Evolutionary conservation across 2,329 filamentous ascomycete species (phyloP), one percentile per base, ranked within the genome.

Genomic region (Aspergillus neotritici): DNA sequence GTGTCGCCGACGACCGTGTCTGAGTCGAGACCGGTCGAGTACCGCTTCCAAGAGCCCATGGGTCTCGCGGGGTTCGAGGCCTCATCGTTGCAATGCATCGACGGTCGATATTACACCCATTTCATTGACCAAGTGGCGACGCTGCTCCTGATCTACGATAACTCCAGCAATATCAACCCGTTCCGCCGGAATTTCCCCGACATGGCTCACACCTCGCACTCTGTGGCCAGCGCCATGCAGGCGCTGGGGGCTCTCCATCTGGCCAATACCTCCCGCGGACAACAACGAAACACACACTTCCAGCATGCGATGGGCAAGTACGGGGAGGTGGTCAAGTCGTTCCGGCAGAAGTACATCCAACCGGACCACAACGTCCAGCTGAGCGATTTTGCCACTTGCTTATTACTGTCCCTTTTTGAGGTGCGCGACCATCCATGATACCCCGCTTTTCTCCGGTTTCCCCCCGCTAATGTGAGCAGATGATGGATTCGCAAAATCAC

Each of bases 181-280:
- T 68, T 60, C 37, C 62, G 62, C 29, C 49, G 48, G 21, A 54
- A 54, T 38, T 65, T 66, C 28, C 63, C 63, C 4, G 60, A 63
- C 17, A 48, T 65, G 13, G 57, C 63, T 3, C 59, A 49, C 28
- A 60, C 61, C 2, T 65, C 59, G 5, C 57, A 61, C 2, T 63
- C 64, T 5, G 63, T 66, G 54, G 54, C 57, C 13, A 60, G 56
- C 39, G 62, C 64, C 12, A 68, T 69, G 66, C 59, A 67, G 44
- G 65, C 66, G 13, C 48, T 69, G 17, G 66, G 65, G 8, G 66
- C 66, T 21, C 58, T 69, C 41, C 66, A 69, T 45, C 53, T 68
- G n/a, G 62, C 65, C n/a, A 66, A 66, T 31, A 64, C 66, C 1
- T 63, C 65, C 1, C 44, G 46, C 2, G 58, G 60, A 1, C 52